phyloP scores from a whole-genome alignment of 768 basidiomycete species.

The Pulveroboletus ravenelii region DNA sequence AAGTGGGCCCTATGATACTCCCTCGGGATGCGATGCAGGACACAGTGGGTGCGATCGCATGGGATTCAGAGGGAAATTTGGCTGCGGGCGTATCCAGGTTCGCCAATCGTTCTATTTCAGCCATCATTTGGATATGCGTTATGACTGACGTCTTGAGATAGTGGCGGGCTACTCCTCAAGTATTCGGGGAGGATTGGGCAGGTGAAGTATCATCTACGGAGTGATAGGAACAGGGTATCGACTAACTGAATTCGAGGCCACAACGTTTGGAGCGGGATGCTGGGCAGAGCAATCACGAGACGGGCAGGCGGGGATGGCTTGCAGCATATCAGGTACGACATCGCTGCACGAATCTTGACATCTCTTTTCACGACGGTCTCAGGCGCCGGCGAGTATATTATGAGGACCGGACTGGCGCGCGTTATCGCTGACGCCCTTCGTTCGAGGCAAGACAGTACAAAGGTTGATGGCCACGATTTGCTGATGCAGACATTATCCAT shows the following conservation, averaged over 20 bases:
- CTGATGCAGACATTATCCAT: slow-evolving; percentile 43
- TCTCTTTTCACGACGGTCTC: slow-evolving; percentile 1
- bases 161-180: slow-evolving; percentile 79
- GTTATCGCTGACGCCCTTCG: slow-evolving; percentile 46
- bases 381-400: slow-evolving; percentile 74
- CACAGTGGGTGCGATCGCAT: slow-evolving; percentile 77
- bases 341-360: not conserved
- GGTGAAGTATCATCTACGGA: slow-evolving; percentile 33
- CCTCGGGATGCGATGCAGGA: slow-evolving; percentile 51
- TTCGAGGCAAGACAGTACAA: slow-evolving; percentile 15
- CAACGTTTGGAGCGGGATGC: slow-evolving; percentile 69
- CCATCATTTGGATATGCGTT: too few relatives aligned
- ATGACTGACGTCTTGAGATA: slow-evolving; percentile 23
- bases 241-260: slow-evolving; percentile 44
- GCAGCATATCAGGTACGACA: slow-evolving; percentile 56
- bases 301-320: slow-evolving; percentile 44
- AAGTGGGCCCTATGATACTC: not conserved
- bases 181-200: slow-evolving; percentile 71
- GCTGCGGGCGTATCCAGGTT: slow-evolving; percentile 78
- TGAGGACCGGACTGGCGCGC: slow-evolving; percentile 51
- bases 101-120: not conserved
- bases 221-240: not conserved
- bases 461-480: slow-evolving; percentile 53
- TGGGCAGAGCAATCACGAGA: slow-evolving; percentile 49
- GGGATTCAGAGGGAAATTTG: slow-evolving; percentile 40